phyloP scores from a whole-genome alignment of 2,329 filamentous ascomycete species.

The Ophiostoma tasmaniense region DNA sequence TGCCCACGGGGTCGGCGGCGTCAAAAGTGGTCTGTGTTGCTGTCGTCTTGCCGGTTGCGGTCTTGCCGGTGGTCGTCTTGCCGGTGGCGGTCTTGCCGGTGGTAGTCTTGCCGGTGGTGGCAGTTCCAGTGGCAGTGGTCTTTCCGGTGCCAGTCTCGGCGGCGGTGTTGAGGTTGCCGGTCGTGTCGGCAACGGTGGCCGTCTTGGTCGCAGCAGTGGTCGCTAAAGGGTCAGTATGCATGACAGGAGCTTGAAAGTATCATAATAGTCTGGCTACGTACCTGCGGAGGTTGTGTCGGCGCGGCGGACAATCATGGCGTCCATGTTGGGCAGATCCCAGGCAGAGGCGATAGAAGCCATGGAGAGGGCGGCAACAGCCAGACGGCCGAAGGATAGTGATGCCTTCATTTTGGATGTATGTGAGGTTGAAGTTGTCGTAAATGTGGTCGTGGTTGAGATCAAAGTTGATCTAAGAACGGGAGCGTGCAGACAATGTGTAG shows the following conservation, averaged over 20 bases:
- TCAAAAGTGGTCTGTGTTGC: slow-evolving; percentile 36
- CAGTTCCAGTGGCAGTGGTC: slow-evolving; percentile 24
- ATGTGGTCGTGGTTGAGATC: neutral
- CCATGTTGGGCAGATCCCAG: slow-evolving; percentile 44
- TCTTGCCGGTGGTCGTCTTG: slow-evolving; percentile 16
- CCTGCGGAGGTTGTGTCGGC: slow-evolving; percentile 16
- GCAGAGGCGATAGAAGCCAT: slow-evolving; percentile 43
- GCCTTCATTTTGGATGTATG: slow-evolving; percentile 22
- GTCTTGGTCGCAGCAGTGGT: neutral
- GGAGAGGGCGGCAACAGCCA: slow-evolving; percentile 44
- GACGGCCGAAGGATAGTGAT: slow-evolving; percentile 36
- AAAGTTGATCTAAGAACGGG: neutral
- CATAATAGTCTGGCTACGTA: neutral
- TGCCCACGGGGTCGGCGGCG: slow-evolving; percentile 39
- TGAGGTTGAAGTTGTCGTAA: neutral
- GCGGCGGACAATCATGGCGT: slow-evolving; percentile 45
- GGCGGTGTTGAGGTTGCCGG: slow-evolving; percentile 36
- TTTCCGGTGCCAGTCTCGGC: slow-evolving; percentile 22
- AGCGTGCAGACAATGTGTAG: neutral
- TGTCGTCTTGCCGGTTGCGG: slow-evolving; percentile 20
- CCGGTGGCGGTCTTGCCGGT: slow-evolving; percentile 19
- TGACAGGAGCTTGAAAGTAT: neutral
- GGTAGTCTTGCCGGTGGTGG: slow-evolving; percentile 14
- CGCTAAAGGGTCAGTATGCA: slow-evolving; percentile 22
- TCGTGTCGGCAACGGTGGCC: slow-evolving; percentile 24